phyloP scores from a whole-genome alignment of 768 basidiomycete genomes.

The Serendipita sp. region DNA sequence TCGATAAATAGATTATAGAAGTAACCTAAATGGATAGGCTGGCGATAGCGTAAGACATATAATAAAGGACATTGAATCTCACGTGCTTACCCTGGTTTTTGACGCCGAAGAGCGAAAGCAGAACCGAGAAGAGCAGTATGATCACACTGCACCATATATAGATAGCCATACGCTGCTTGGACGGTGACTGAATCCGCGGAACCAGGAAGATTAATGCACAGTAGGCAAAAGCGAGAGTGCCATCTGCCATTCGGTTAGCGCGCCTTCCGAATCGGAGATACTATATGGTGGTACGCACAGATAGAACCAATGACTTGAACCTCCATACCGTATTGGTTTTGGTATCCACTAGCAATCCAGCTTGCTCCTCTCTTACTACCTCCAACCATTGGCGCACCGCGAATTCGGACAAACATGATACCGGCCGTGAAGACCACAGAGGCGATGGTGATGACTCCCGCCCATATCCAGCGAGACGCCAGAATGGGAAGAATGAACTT shows the following conservation, averaged over 20 bases:
- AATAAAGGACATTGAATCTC: not conserved
- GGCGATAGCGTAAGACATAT: slow-evolving; percentile 5
- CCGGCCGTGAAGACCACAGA: slow-evolving; percentile 81
- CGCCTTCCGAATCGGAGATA: not conserved
- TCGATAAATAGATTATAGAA: slow-evolving; percentile 31
- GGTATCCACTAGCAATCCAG: slow-evolving; percentile 82
- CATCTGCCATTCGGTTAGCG: slow-evolving; percentile 38
- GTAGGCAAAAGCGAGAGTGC: slow-evolving; percentile 62
- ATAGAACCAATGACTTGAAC: slow-evolving; percentile 71
- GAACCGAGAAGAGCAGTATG: slow-evolving; percentile 70
- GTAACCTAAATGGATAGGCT: slow-evolving; percentile 73
- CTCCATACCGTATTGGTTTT: slow-evolving; percentile 86
- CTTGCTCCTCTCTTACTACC: slow-evolving; percentile 32
- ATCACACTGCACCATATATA: slow-evolving; percentile 80
- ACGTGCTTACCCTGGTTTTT: slow-evolving; percentile 65
- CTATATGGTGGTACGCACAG: slow-evolving; percentile 39
- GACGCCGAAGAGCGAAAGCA: slow-evolving; percentile 73
- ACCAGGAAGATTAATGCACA: slow-evolving; percentile 52
- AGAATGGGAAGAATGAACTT: slow-evolving; percentile 52
- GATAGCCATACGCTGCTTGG: slow-evolving; percentile 67
- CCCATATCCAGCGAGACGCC: slow-evolving; percentile 66
- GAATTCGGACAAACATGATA: slow-evolving; percentile 93
- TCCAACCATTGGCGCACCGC: slow-evolving; percentile 52
- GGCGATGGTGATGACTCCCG: slow-evolving; percentile 38
- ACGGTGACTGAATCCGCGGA: slow-evolving; percentile 57